Evolutionary conservation across 2,329 filamentous ascomycete species (phyloP).

Genomic region (Rhinocladiella similis): DNA sequence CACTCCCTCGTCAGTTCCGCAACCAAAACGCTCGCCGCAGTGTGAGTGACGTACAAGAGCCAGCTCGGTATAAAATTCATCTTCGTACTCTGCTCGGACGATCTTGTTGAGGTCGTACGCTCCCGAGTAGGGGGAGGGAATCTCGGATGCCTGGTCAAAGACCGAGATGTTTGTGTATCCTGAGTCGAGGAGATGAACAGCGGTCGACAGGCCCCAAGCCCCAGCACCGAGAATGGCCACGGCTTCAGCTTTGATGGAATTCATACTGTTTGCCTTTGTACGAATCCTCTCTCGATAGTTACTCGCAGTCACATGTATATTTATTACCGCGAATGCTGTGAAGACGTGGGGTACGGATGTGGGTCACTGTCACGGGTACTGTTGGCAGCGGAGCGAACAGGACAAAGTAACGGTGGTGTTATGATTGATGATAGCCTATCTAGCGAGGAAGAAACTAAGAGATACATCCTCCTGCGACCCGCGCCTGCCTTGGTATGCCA

Average conservation of each 20-base stretch:
- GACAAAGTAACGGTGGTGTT: no score
- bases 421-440: no score
- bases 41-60: slow-evolving; percentile 20
- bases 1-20: no score
- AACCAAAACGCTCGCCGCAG: background rate
- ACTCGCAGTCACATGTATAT: no score
- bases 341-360: background rate
- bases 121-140: slow-evolving; percentile 48
- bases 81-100: slow-evolving; percentile 33
- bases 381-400: no score
- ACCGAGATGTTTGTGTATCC: slow-evolving; percentile 52
- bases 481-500: no score
- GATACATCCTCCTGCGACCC: no score
- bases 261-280: no score
- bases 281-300: no score
- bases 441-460: no score
- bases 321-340: no score
- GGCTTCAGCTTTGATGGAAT: slow-evolving; percentile 15
- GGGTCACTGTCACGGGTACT: background rate
- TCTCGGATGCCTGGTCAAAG: slow-evolving; percentile 44
- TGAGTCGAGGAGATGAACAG: slow-evolving; percentile 45
- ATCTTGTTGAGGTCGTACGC: slow-evolving; percentile 52
- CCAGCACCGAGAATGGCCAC: slow-evolving; percentile 52
- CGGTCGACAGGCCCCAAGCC: slow-evolving; percentile 50
- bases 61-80: slow-evolving; percentile 28